Percentiles rank a stretch among this genome's conserved stretches.
Conservation (phyloP, 805 yeast species). For the Kodamaea leandrae region DNA sequence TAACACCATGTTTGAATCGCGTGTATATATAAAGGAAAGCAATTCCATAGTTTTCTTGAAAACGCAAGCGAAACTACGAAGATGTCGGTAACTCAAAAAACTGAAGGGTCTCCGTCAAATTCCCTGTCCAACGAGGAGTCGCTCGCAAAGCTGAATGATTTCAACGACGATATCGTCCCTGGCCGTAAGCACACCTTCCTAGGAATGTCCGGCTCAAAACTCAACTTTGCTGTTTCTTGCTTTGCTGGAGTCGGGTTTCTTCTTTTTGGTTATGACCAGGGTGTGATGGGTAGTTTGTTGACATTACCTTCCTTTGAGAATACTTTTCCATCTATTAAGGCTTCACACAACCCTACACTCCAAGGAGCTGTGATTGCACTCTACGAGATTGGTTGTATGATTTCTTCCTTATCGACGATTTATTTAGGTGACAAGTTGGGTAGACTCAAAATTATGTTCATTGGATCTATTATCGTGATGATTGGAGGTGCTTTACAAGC, state of each 20-base stretch:
- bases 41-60: neutral
- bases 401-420: conserved; percentile 20
- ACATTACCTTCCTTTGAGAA: conserved; percentile 19
- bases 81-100: neutral
- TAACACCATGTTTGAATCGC: neutral
- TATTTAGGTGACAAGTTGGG: conserved; percentile 22
- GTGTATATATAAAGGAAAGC: neutral
- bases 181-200: conserved; percentile 5
- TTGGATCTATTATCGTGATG: conserved; percentile 20
- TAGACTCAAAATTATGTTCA: conserved; percentile 20
- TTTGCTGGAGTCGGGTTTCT: conserved; percentile 23
- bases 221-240: conserved; percentile 12
- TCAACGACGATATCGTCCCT: neutral
- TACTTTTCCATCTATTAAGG: conserved; percentile 18
- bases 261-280: conserved; percentile 45
- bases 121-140: neutral
- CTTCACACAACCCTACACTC: conserved; percentile 15
- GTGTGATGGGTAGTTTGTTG: conserved; percentile 35
- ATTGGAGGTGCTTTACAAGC: conserved; percentile 25
- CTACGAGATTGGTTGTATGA: conserved; percentile 23
- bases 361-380: conserved; percentile 24
- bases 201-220: conserved; percentile 9
- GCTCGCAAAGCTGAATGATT: neutral
- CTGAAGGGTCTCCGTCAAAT: neutral
- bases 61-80: neutral